Evolutionary conservation across 73 alveolate genomes (phyloP).

Genomic region (Paramecium octaurelia): DNA sequence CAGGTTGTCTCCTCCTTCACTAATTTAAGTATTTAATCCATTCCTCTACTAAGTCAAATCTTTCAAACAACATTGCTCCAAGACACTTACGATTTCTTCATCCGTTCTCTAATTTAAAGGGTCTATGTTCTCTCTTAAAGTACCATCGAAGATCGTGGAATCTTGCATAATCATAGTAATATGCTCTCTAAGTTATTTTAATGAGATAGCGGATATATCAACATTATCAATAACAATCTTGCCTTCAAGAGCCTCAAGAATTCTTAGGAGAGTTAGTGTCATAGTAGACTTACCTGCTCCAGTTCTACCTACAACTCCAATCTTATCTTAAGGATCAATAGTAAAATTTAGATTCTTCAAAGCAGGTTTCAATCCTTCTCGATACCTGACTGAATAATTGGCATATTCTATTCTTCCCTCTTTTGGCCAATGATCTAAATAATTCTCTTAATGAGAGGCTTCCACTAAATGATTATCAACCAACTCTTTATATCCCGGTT

Average conservation of each 20-base stretch:
- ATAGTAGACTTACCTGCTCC: constrained; percentile 96
- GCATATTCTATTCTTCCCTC: constrained; percentile 67
- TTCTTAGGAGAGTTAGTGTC: constrained; percentile 80
- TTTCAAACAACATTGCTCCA: constrained; percentile 77
- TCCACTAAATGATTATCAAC: not conserved
- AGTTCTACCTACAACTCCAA: constrained; percentile 96
- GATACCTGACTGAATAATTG: constrained; percentile 70
- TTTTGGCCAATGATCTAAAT: constrained; percentile 74
- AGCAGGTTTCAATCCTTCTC: constrained; percentile 75
- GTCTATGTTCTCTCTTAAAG: constrained; percentile 90
- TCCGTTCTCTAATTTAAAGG: constrained; percentile 75
- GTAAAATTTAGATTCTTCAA: constrained; percentile 63
- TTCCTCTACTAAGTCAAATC: constrained; percentile 71
- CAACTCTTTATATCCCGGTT: constrained; percentile 40
- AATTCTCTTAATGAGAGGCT: not conserved
- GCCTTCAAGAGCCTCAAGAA: constrained; percentile 82
- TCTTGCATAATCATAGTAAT: constrained; percentile 93
- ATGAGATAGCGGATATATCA: constrained; percentile 76
- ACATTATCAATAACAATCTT: constrained; percentile 83
- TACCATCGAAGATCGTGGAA: constrained; percentile 86
- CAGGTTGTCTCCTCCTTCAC: constrained; percentile 88
- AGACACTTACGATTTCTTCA: constrained; percentile 68
- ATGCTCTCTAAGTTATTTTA: constrained; percentile 76
- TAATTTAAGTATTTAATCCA: constrained; percentile 78
- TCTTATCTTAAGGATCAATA: constrained; percentile 81